Conservation (phyloP, 495 filamentous ascomycete species). For the Daldinia caldariorum region DNA sequence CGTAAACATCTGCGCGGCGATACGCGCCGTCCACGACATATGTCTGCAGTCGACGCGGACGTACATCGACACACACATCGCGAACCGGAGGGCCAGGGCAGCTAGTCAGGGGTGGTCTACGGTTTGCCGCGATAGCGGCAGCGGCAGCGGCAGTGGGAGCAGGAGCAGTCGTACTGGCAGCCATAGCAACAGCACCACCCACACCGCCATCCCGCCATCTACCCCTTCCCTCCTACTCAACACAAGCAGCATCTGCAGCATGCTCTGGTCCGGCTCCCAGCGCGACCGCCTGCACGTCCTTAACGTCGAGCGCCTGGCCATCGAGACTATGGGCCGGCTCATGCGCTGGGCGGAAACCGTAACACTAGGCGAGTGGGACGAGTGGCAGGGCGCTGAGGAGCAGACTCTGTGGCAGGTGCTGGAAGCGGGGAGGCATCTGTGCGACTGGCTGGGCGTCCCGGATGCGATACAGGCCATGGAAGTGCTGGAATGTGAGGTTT, state of each 20-base stretch:
- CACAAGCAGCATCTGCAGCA: constrained; percentile 44
- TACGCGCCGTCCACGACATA: constrained; percentile 32
- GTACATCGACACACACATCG: constrained; percentile 40
- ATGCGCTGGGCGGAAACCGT: constrained; percentile 46
- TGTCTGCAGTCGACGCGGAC: constrained; percentile 42
- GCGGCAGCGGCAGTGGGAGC: not conserved
- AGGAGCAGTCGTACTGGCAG: not conserved
- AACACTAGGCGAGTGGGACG: constrained; percentile 29
- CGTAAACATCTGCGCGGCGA: constrained; percentile 3
- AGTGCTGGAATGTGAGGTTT: constrained; percentile 1
- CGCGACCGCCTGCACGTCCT: constrained; percentile 32
- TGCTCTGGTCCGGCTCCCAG: constrained; percentile 43
- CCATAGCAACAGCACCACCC: not conserved
- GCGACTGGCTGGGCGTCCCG: constrained; percentile 29
- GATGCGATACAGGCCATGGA: constrained; percentile 21
- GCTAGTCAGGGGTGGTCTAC: not conserved
- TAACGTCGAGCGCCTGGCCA: constrained; percentile 34
- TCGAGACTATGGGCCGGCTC: constrained; percentile 39
- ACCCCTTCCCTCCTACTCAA: constrained; percentile 42
- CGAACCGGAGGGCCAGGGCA: constrained; percentile 31
- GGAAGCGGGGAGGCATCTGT: constrained; percentile 25
- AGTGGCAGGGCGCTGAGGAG: constrained; percentile 25
- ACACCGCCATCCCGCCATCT: not conserved
- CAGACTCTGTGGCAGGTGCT: constrained; percentile 17
- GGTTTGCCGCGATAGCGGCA: not conserved